Base-by-base conservation (phyloP, 768 basidiomycete genomes). In the Sarcodon aspratus region DNA sequence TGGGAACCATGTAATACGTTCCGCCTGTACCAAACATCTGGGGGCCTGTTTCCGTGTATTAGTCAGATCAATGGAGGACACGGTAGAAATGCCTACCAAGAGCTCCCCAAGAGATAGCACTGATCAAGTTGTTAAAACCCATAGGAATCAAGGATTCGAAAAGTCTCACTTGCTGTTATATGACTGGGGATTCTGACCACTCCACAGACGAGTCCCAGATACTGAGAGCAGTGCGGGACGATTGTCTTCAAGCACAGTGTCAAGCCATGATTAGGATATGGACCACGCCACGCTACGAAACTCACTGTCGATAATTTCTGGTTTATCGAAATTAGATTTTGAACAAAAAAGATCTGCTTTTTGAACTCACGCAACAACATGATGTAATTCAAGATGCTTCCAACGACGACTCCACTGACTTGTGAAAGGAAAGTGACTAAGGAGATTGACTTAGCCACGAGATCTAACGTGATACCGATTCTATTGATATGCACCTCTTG, bases 361-460 rank as follows among this genome's bases (percentile, higher is more conserved):
- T 5, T 27, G 21, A 27, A 27, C 21, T 27, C 21, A 27, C 21
- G 21, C 21, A 27, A 27, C 21, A 27, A 27, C 21, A 27, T 27
- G 21, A 27, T 5, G 21, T 27, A 72, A 57, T 73, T 72, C 33
- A 75, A 60, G 46, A 76, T 61, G 55, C 69, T 51, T 47, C 75
- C 80, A 33, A 82, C 63, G 38, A 83, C 61, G 6, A 78, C 75
- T 1, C 82, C 80, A 43, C 72, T 47, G 33, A 67, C 69, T 56
- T 82, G 80, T 7, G 77, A 76, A 15, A 71, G 67, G 61, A 84
- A 82, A 2, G 80, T 76, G 33, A 73, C 73, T 8, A 27, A 27
- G 5, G 21, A 27, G 21, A 27, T 27, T 27, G 2, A 5, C 21
- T 27, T 5, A 27, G 21, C 21, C 21, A 27, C 21, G 21, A 3